Base-by-base conservation (phyloP, 1,284 basidiomycete genomes). In the Melampsora americana region DNA sequence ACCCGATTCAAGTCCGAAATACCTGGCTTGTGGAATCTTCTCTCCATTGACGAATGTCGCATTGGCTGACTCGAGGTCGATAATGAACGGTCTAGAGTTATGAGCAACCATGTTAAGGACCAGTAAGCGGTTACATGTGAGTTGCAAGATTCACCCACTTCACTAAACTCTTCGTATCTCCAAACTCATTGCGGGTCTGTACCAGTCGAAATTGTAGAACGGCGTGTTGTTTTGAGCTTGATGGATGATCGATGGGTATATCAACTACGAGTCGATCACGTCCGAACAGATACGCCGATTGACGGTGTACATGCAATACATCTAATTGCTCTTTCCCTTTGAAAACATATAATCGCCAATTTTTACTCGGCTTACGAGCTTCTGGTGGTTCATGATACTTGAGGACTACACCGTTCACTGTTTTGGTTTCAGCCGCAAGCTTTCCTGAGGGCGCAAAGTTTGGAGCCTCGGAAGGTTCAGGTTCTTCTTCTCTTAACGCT, bases 371-470 rank as follows among this genome's bases (percentile, higher is more conserved):
- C 81, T 95, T 96, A 79, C 95, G 86, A 30, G 96, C 96, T 85
- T 99, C 96, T 1, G 95, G 93, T 14, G 96, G 96, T 83, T 99
- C 96, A 80, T 98, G 95, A 82, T 99, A 99, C 83, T 99, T 99
- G 78, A 99, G 85, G 53, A 95, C 88, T 0, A 95, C 92, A 74
- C 90, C 93, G 71, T 89, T 88, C 64, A 93, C 89, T 0, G 90
- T 92, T 81, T 97, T 96, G 5, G 93, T 95, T 81, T 93, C 96
- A 5, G 94, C 95, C 0, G 95, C 96, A 28, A 99, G 87, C 14
- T 96, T 86, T 7, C 96, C 96, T 1, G 93, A 96, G 5, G 87
- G 87, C 12, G 85, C 87, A 83, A 96, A 96, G 82, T 96, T 93
- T 1, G 95, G 95, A 82, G 93, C 80, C 30, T 80, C 73, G 1